A percentile compares a stretch with the other conserved stretches of the same genome.
These are phyloP conservation scores for Vitis vinifera DNA, from an alignment of 164 flowering plant genomes.

Conservation along the genomic window DNA sequence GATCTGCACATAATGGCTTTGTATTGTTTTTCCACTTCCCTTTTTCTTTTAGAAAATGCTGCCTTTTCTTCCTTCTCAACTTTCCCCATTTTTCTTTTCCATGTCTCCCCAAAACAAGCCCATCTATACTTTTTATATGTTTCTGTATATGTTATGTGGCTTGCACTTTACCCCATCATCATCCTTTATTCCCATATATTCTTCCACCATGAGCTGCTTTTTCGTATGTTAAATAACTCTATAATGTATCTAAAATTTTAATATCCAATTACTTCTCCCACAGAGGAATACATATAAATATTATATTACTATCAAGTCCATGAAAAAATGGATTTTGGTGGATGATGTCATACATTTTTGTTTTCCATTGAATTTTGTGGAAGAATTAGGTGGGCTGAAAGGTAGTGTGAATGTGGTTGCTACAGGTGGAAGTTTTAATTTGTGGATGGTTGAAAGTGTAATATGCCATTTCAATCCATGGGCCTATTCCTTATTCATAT, in stretches of 20 bases:
- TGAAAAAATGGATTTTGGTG: no score
- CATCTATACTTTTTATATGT: slow-evolving; percentile 6
- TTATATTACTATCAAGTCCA: no score
- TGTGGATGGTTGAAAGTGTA: not conserved
- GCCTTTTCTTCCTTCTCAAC: not conserved
- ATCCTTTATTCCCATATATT: slow-evolving; percentile 2
- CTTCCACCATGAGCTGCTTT: not conserved
- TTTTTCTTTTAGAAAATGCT: not conserved
- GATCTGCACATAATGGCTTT: not conserved
- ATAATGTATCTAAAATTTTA: no score
- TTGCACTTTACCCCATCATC: slow-evolving; percentile 8
- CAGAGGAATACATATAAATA: no score
- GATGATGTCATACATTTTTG: no score
- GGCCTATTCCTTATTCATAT: not conserved
- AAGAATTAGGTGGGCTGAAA: no score
- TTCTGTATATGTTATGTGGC: not conserved
- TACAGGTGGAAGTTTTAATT: not conserved
- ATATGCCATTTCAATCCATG: slow-evolving; percentile 12
- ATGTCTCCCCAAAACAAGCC: slow-evolving; percentile 20
- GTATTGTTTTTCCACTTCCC: not conserved
- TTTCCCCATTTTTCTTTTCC: not conserved
- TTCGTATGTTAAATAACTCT: not conserved
- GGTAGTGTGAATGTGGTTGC: no score
- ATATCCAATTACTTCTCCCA: no score
- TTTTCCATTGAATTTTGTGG: no score